Conservation (phyloP, 2,329 filamentous ascomycete species). For the Colletotrichum abscissum region DNA sequence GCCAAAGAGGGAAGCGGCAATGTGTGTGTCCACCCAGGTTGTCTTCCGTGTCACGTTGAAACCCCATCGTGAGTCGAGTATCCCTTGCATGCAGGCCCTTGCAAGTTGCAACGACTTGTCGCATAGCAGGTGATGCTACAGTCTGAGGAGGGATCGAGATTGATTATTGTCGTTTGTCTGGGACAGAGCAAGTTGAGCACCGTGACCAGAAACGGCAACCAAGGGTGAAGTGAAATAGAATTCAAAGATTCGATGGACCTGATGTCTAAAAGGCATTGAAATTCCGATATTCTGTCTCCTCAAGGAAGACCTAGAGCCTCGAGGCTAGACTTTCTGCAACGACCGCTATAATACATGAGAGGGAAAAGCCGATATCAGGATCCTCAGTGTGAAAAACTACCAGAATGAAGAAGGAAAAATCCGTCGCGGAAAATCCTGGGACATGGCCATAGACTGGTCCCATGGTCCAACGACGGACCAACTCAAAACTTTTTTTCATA, state of each 20-base stretch:
- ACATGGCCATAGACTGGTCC: not conserved
- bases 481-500: conserved; percentile 29
- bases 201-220: not conserved
- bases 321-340: conserved; percentile 33
- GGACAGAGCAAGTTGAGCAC: not conserved
- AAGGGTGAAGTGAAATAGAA: no score
- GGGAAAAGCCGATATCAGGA: conserved; percentile 3
- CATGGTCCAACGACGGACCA: not conserved
- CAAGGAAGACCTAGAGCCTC: conserved; percentile 14
- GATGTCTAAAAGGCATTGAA: conserved; percentile 1
- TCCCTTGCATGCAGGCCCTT: not conserved
- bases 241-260: no score
- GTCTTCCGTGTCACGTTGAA: not conserved
- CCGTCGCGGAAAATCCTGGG: not conserved
- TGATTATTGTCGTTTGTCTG: not conserved
- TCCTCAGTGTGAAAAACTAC: not conserved
- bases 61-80: not conserved
- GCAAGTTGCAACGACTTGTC: not conserved
- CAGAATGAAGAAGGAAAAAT: conserved; percentile 18
- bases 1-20: not conserved
- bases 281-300: conserved; percentile 10
- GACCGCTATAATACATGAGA: conserved; percentile 34
- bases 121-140: not conserved
- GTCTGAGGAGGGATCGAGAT: not conserved
- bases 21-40: not conserved